Base-by-base conservation (phyloP, 257 asterid genomes). In the Forsythia suspensa region DNA sequence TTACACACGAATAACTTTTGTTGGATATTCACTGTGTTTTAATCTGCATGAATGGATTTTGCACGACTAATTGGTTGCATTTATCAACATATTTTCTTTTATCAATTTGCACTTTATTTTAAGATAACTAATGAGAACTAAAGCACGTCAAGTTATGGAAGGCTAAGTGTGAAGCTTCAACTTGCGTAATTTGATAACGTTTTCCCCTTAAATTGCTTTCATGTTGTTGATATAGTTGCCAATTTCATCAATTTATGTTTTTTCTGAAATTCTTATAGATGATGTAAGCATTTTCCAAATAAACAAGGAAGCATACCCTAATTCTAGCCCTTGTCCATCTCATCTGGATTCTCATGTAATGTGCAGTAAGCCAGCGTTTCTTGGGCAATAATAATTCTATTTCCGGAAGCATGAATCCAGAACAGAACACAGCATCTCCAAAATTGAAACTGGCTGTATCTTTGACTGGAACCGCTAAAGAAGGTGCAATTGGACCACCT, bases 401-500 rank as follows among this genome's bases (percentile, higher is more conserved):
- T 61, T 61, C 38, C 3, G 37, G 72, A 81, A 78, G 41, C 48
- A 84, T 81, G 86, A 77, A 65, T 46, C 41, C 82, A n/a, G 76
- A 80, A 57, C 70, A 69, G 73, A 24, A 5, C 44, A 73, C 68
- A 2, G 81, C n/a, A 59, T 67, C 70, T 51, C 68, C 71, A 5
- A 75, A 41, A 4, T 61, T 82, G 74, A 87, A 85, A 77, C 80
- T 87, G 2, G 16, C 72, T 55, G 80, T 87, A 34, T 70, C 77
- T n/a, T 73, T 83, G 16, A 66, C 77, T 41, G 88, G 89, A 75
- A 72, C 82, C 21, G 89, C 84, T 13, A 74, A 70, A 72, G 79
- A 79, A 70, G 75, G 79, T 79, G 80, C 74, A 70, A 16, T 80
- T 79, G 91, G 89, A 70, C 89, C 88, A 36, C 74, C 83, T 38